A percentile compares a stretch with the other conserved stretches of the same genome.
phyloP scores from a whole-genome alignment of 2,329 filamentous ascomycete genomes.

The Sporothrix pallida region DNA sequence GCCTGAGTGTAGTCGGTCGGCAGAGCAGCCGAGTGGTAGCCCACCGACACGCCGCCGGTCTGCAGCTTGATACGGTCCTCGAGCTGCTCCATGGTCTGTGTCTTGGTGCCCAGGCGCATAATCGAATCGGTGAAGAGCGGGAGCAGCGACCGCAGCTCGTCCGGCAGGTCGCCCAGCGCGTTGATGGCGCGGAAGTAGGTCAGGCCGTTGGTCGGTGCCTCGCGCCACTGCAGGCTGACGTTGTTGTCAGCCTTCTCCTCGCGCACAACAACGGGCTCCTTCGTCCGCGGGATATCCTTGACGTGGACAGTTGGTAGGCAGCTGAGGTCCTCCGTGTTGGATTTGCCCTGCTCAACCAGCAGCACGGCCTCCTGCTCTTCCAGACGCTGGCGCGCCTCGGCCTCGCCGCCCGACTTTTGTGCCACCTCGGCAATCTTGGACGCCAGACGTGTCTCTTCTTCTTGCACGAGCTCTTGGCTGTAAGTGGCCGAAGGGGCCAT shows the following conservation, averaged over 20 bases:
- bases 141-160: constrained; percentile 81
- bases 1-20: constrained; percentile 73
- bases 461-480: constrained; percentile 72
- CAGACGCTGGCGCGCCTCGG: constrained; percentile 65
- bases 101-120: constrained; percentile 89
- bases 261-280: constrained; percentile 64
- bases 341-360: constrained; percentile 80
- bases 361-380: constrained; percentile 80
- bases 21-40: constrained; percentile 81
- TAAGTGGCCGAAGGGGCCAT: constrained; percentile 86
- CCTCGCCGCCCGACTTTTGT: constrained; percentile 71
- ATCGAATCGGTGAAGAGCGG: constrained; percentile 91
- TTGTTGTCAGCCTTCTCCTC: constrained; percentile 58
- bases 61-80: constrained; percentile 96
- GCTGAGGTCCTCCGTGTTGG: constrained; percentile 81
- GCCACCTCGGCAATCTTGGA: constrained; percentile 74
- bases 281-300: constrained; percentile 81
- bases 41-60: constrained; percentile 86
- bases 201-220: constrained; percentile 91
- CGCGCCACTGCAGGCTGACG: constrained; percentile 82
- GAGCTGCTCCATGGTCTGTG: constrained; percentile 89
- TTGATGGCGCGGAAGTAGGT: constrained; percentile 96
- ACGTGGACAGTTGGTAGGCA: constrained; percentile 88
- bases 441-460: constrained; percentile 77
- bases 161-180: constrained; percentile 75